These are phyloP conservation scores for Claviceps citrina DNA, from an alignment of 2,329 filamentous ascomycete genomes.

Conservation along the genomic window DNA sequence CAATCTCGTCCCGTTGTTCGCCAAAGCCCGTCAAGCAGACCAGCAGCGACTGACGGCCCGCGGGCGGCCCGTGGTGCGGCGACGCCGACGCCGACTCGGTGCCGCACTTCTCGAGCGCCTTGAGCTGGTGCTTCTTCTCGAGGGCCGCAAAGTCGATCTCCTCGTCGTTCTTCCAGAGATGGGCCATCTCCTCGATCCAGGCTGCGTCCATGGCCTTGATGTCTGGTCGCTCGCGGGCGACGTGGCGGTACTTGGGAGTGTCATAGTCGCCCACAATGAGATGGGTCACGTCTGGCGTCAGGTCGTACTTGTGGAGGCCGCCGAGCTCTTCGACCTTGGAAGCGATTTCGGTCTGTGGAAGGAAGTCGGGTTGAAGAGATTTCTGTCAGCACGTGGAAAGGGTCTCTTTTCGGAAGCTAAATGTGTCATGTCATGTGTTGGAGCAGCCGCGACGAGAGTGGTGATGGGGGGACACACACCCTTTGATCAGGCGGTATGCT, in stretches of 20 bases:
- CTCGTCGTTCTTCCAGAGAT: conserved; percentile 70
- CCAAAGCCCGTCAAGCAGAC: conserved; percentile 44
- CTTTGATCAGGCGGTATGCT: conserved; percentile 66
- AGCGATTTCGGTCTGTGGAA: conserved; percentile 39
- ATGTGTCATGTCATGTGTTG: too few relatives aligned
- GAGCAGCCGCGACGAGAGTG: background rate
- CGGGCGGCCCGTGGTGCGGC: conserved; percentile 6
- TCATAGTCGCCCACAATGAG: conserved; percentile 79
- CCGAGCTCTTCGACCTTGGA: conserved; percentile 64
- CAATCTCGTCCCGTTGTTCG: conserved; percentile 52
- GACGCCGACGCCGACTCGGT: conserved; percentile 19
- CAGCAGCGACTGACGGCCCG: conserved; percentile 27
- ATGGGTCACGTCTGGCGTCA: conserved; percentile 93
- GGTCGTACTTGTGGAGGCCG: conserved; percentile 72
- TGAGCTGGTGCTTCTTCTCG: conserved; percentile 50
- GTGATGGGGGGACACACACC: conserved; percentile 30
- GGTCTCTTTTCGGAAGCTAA: too few relatives aligned
- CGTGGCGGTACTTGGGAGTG: conserved; percentile 89
- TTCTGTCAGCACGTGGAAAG: conserved; percentile 4
- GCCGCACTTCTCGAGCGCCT: conserved; percentile 43
- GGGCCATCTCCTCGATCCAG: conserved; percentile 70
- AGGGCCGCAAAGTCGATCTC: conserved; percentile 56
- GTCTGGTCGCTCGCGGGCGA: conserved; percentile 76
- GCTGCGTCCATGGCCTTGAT: conserved; percentile 66
- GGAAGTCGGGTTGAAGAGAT: background rate